A percentile compares a stretch with the other conserved stretches of the same genome.
Evolutionary conservation across 2,329 filamentous ascomycete genomes (phyloP).

Genomic region (Fusarium oxysporum): DNA sequence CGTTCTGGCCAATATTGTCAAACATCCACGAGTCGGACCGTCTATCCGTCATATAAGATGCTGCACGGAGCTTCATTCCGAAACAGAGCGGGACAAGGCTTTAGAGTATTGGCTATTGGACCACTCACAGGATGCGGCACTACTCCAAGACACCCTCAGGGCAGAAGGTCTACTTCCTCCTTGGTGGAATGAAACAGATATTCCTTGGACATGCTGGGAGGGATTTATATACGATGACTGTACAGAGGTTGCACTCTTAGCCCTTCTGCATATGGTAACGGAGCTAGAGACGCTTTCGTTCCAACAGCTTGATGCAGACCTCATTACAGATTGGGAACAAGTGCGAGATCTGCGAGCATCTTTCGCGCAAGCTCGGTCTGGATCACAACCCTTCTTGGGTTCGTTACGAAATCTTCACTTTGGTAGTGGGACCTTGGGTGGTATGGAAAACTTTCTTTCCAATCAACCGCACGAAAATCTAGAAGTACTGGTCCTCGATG

Average conservation of each 20-base stretch:
- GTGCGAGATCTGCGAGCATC: not conserved
- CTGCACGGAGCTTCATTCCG: not conserved
- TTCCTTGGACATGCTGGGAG: not conserved
- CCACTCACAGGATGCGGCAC: not conserved
- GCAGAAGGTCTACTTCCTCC: not conserved
- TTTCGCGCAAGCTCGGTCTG: not conserved
- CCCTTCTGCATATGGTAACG: conserved; percentile 5
- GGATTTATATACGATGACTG: not conserved
- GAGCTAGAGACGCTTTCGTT: conserved; percentile 10
- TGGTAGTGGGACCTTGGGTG: not conserved
- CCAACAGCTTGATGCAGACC: not conserved
- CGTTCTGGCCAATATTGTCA: conserved; percentile 2
- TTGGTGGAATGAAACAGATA: conserved; percentile 1
- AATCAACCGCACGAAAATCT: not conserved
- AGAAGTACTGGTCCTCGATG: not conserved
- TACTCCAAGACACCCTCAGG: not conserved
- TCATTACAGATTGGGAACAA: not conserved
- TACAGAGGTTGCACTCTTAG: conserved; percentile 1
- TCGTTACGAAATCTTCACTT: conserved; percentile 1
- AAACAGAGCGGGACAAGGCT: not conserved
- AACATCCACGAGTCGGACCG: conserved; percentile 14
- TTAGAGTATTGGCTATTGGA: not conserved
- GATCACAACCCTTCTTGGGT: not conserved
- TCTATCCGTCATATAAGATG: conserved; percentile 19
- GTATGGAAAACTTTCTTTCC: not conserved